Evolutionary conservation across 768 basidiomycete species (phyloP).

Genomic region (Chalciporus piperatus): DNA sequence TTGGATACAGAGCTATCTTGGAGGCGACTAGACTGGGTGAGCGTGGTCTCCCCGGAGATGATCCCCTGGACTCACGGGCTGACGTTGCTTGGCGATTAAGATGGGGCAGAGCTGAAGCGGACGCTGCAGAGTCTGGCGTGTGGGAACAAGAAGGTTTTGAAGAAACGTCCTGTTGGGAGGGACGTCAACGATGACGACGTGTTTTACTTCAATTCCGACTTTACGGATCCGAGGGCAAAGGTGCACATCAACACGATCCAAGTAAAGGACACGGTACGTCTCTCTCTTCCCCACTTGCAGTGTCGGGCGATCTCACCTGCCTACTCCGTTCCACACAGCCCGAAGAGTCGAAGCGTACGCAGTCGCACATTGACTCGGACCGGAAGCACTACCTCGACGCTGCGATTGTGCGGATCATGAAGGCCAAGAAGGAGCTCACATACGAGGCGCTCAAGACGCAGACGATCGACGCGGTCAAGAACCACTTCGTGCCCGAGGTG

Average conservation of each 20-base stretch:
- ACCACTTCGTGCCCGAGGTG: conserved; percentile 83
- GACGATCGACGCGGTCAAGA: conserved; percentile 84
- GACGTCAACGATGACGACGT: conserved; percentile 75
- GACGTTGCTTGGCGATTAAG: conserved; percentile 42
- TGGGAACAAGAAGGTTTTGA: conserved; percentile 84
- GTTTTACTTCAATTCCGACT: conserved; percentile 81
- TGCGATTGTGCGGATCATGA: conserved; percentile 97
- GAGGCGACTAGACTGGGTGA: conserved; percentile 70
- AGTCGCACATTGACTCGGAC: conserved; percentile 82
- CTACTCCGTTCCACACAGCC: conserved; percentile 41
- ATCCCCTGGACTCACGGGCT: background rate
- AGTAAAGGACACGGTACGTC: conserved; percentile 81
- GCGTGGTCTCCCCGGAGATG: conserved; percentile 22
- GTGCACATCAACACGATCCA: conserved; percentile 97
- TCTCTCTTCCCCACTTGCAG: background rate
- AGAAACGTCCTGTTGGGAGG: conserved; percentile 72
- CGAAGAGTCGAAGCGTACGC: conserved; percentile 84
- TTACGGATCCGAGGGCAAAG: conserved; percentile 72
- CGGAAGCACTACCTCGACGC: conserved; percentile 85
- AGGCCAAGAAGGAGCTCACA: conserved; percentile 79
- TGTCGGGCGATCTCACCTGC: background rate
- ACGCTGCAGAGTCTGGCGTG: conserved; percentile 92
- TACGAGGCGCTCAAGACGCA: conserved; percentile 78
- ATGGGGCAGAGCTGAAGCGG: conserved; percentile 67
- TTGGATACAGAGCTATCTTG: conserved; percentile 66